Percentiles rank a stretch among this genome's conserved stretches.
Conservation (phyloP, 202 grass and related monocot genomes). For the Carex arenaria region DNA sequence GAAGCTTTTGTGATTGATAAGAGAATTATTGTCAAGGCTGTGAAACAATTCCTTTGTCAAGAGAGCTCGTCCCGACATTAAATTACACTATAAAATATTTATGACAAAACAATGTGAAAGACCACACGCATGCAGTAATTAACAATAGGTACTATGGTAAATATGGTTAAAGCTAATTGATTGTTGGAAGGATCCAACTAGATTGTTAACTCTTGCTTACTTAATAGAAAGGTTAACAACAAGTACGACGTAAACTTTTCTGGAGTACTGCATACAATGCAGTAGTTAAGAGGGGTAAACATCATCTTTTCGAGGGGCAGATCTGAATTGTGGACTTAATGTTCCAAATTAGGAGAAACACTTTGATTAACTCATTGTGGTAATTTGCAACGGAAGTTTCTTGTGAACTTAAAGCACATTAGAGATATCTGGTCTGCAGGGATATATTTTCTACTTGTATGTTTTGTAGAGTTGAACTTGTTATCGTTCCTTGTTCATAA, state of each 20-base stretch:
- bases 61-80: background rate
- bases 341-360: background rate
- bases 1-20: background rate
- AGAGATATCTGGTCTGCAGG: background rate
- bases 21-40: background rate
- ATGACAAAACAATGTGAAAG: background rate
- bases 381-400: background rate
- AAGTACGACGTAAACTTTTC: background rate
- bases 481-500: background rate
- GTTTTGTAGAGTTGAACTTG: background rate
- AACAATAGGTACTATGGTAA: background rate
- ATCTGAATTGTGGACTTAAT: background rate
- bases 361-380: background rate
- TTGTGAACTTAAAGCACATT: background rate
- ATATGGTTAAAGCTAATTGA: background rate
- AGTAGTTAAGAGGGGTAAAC: background rate
- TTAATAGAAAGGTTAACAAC: background rate
- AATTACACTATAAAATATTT: background rate
- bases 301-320: background rate
- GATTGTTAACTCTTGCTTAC: background rate
- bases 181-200: background rate
- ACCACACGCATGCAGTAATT: background rate
- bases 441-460: background rate
- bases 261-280: background rate
- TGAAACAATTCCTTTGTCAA: background rate